These are phyloP conservation scores for Sporothrix protearum DNA, from an alignment of 2,329 filamentous ascomycete genomes.

Conservation along the genomic window DNA sequence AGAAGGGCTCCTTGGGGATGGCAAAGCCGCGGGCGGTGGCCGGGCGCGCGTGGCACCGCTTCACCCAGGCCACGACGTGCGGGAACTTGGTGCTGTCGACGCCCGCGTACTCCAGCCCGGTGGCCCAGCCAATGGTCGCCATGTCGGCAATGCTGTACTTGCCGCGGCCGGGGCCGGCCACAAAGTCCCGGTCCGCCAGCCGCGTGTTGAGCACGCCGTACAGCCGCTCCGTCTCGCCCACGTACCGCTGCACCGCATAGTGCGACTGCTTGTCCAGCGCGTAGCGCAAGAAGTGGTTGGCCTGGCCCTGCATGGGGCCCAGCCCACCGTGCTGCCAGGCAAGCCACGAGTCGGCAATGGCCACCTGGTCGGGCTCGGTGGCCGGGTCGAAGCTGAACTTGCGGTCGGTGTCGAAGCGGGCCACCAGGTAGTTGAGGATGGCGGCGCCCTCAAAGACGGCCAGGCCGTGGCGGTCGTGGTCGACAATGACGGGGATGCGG, in stretches of 20 bases:
- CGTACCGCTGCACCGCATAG: conserved; percentile 69
- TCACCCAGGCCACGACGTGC: conserved; percentile 63
- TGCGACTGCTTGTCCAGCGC: conserved; percentile 62
- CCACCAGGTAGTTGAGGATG: conserved; percentile 56
- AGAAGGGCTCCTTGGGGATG: conserved; percentile 47
- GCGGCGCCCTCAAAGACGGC: conserved; percentile 70
- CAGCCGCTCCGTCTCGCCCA: conserved; percentile 70
- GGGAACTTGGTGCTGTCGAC: conserved; percentile 63
- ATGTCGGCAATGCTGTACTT: conserved; percentile 70
- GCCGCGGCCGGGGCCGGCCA: conserved; percentile 52
- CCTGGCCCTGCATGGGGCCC: conserved; percentile 70
- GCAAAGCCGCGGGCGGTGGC: conserved; percentile 61
- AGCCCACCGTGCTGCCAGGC: conserved; percentile 72
- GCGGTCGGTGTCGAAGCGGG: conserved; percentile 41
- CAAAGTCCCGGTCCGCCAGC: conserved; percentile 50
- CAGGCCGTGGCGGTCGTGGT: conserved; percentile 60
- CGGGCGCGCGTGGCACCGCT: conserved; percentile 55
- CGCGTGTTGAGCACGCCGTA: conserved; percentile 69
- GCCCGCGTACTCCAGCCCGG: conserved; percentile 55
- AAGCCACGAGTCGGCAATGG: conserved; percentile 57
- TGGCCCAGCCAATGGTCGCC: conserved; percentile 66
- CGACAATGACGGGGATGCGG: conserved; percentile 62
- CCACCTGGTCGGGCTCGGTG: conserved; percentile 35
- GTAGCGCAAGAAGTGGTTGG: conserved; percentile 68
- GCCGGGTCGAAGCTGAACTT: conserved; percentile 31